phyloP scores from a whole-genome alignment of 257 asterid species.

The Nicotiana sylvestris region DNA sequence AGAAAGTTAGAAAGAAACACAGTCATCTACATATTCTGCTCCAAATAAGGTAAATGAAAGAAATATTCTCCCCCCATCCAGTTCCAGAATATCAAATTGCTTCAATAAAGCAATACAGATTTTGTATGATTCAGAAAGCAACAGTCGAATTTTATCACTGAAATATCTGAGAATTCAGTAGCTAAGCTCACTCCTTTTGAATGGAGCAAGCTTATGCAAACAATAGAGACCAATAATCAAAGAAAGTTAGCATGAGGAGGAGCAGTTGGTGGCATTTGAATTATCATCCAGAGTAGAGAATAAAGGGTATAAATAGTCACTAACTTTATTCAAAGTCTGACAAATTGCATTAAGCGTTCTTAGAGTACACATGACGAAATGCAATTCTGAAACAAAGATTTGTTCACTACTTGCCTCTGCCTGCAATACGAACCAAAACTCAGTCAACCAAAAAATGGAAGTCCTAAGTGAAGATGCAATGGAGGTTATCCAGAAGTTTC shows the following conservation, averaged over 20 bases:
- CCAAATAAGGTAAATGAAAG: not conserved
- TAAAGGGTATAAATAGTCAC: not conserved
- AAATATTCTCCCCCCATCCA: not conserved
- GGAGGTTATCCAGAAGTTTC: not conserved
- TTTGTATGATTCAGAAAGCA: not conserved
- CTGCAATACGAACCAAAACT: not conserved
- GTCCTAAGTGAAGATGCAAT: not conserved
- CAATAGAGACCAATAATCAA: not conserved
- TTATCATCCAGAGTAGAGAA: not conserved
- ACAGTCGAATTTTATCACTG: not conserved
- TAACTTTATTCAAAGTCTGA: not conserved
- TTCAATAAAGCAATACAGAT: not conserved
- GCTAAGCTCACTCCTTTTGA: not conserved
- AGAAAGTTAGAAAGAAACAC: not conserved
- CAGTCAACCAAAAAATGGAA: not conserved
- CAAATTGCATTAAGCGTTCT: not conserved
- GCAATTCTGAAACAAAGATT: not conserved
- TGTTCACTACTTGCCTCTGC: not conserved
- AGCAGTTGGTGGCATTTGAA: not conserved
- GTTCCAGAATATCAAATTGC: not conserved
- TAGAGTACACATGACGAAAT: not conserved
- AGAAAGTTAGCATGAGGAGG: not conserved
- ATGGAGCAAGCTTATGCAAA: not conserved
- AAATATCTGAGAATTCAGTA: not conserved
- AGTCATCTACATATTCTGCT: not conserved